phyloP scores from a whole-genome alignment of 208 protist species.

The Leishmania martiniquensis region DNA sequence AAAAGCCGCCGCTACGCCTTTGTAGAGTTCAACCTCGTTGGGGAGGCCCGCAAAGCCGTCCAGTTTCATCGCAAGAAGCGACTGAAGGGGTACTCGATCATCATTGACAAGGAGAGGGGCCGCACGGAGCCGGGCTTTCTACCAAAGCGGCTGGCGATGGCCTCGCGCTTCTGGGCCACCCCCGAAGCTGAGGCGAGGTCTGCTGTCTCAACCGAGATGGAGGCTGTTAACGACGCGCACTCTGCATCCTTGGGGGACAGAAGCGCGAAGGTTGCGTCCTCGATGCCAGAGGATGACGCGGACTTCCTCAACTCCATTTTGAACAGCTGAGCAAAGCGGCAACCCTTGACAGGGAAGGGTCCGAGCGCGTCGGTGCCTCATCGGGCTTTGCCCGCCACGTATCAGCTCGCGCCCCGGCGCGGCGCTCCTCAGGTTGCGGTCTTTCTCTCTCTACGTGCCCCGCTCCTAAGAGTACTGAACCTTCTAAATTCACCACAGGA shows the following conservation, averaged over 20 bases:
- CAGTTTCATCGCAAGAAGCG: slow-evolving; percentile 54
- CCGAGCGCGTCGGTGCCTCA: neutral
- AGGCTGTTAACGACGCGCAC: neutral
- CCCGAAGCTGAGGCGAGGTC: neutral
- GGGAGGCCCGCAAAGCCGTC: slow-evolving; percentile 67
- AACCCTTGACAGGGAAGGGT: neutral
- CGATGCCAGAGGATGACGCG: slow-evolving; percentile 47
- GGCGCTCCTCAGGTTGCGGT: neutral
- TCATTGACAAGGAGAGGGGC: slow-evolving; percentile 75
- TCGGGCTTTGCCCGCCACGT: neutral
- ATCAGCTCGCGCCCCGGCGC: neutral
- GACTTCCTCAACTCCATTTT: slow-evolving; percentile 71
- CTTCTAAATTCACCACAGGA: neutral
- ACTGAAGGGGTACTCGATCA: slow-evolving; percentile 63
- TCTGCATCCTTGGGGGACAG: neutral
- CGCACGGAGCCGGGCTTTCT: slow-evolving; percentile 63
- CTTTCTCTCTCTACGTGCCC: neutral
- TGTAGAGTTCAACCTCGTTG: slow-evolving; percentile 76
- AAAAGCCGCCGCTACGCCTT: slow-evolving; percentile 82
- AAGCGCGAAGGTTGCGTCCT: neutral
- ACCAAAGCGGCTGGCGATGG: slow-evolving; percentile 57
- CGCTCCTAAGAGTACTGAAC: neutral
- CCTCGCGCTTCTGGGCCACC: slow-evolving; percentile 11
- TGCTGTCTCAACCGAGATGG: neutral
- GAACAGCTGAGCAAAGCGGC: slow-evolving; percentile 36